Evolutionary conservation across 2,329 filamentous ascomycete species (phyloP).

Genomic region (Claviceps citrina): DNA sequence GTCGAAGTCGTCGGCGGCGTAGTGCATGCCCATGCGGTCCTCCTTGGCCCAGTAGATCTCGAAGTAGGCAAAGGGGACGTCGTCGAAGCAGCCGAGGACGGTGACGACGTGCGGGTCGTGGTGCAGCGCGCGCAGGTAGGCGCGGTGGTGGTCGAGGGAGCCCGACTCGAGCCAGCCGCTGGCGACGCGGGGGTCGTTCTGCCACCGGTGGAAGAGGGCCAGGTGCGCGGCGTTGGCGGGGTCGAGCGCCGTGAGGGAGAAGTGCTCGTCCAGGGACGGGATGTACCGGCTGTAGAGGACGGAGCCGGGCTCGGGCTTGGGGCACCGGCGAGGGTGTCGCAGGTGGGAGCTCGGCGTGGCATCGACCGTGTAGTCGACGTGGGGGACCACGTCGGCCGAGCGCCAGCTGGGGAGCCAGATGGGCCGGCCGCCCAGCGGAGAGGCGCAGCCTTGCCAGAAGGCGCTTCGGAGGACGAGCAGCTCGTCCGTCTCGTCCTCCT

Average conservation of each 20-base stretch:
- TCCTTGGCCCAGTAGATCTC: constrained; percentile 65
- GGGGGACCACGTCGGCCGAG: constrained; percentile 17
- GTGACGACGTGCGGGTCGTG: constrained; percentile 54
- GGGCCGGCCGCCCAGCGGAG: constrained; percentile 45
- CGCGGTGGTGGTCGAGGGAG: constrained; percentile 50
- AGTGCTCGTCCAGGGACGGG: constrained; percentile 55
- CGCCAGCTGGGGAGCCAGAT: constrained; percentile 37
- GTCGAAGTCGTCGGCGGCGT: constrained; percentile 39
- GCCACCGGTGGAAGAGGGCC: constrained; percentile 57
- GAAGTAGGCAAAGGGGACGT: constrained; percentile 57
- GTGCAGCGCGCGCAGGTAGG: constrained; percentile 28
- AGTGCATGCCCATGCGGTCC: constrained; percentile 41
- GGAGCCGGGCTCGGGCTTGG: constrained; percentile 51
- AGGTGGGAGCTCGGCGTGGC: constrained; percentile 18
- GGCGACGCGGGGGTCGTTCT: constrained; percentile 65
- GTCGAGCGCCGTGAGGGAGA: constrained; percentile 56
- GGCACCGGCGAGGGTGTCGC: constrained; percentile 50
- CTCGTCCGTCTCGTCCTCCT: too few species aligned
- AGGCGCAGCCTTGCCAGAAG: constrained; percentile 54
- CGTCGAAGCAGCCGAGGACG: constrained; percentile 53
- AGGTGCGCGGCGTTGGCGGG: constrained; percentile 46
- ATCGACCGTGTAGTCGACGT: constrained; percentile 21
- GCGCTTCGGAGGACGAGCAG: constrained; percentile 31
- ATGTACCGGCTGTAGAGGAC: constrained; percentile 63
- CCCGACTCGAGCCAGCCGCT: constrained; percentile 65